Evolutionary conservation across 2,329 filamentous ascomycete species (phyloP), one percentile per base, ranked within the genome.

Genomic region (Pseudocercospora musae): DNA sequence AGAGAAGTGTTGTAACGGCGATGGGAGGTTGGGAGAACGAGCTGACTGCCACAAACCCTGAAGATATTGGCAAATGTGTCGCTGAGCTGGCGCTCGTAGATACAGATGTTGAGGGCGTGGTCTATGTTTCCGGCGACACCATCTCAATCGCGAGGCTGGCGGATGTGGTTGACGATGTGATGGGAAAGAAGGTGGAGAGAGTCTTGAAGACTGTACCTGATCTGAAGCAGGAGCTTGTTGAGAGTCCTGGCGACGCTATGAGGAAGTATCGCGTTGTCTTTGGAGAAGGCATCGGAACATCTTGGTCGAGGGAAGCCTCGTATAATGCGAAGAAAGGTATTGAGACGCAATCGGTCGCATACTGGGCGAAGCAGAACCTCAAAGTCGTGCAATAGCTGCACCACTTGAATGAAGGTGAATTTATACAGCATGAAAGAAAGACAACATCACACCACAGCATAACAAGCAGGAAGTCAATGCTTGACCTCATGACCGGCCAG

Each of bases 181-280:
- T 77, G 8, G 75, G 76, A 0, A 76, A 65, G 27, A 50, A 70
- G 49, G 80, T 89, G 20, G 69, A 73, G 60, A 79, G 80, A 48
- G 82, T 84, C 71, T 70, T 81, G 21, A 86, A 85, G 82, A 78
- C 76, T 42, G 61, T 81, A 21, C 74, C 77, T 0, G 69, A 75
- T 50, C 71, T 88, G 67, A 73, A 74, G 66, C 69, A 70, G 5
- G 80, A 84, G 66, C 71, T 87, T 66, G 69, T 68, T 20, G 72
- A 73, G 10, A 79, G 85, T 5, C 81, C 83, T 0, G 75, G 74
- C 0, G 79, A 84, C 68, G 71, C 70, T 2, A 77, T 88, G 69
- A 78, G 80, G 67, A 88, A 85, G 75, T 90, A 90, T 73, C 77
- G 84, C 21, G 76, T 83, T 64, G 82, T 87, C 0, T 89, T 89